These are phyloP conservation scores for Favolaschia claudopus DNA, from an alignment of 768 basidiomycete species.

Conservation along the genomic window DNA sequence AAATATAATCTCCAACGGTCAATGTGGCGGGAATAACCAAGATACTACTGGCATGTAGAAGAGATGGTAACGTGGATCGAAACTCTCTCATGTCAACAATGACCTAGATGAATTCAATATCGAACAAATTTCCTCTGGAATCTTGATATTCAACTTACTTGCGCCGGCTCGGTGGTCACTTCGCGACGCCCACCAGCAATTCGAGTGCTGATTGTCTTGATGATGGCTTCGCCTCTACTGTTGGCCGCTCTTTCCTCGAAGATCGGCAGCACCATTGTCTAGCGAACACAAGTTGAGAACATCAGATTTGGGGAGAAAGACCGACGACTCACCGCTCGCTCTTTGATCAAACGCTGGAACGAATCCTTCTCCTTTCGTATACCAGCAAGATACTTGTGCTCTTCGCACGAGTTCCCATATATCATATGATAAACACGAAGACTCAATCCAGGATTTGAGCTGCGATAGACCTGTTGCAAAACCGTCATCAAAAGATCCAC, in stretches of 20 bases:
- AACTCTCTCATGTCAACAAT: constrained; percentile 98
- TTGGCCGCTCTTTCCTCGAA: constrained; percentile 63
- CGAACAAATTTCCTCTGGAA: not conserved
- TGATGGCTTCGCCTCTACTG: constrained; percentile 60
- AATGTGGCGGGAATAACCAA: constrained; percentile 90
- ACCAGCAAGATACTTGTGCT: constrained; percentile 92
- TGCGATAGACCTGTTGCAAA: constrained; percentile 83
- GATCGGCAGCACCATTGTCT: constrained; percentile 93
- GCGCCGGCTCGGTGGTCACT: constrained; percentile 67
- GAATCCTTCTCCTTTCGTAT: constrained; percentile 92
- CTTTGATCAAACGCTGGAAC: constrained; percentile 91
- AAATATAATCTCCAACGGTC: constrained; percentile 94
- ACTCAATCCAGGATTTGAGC: constrained; percentile 79
- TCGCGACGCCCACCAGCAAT: constrained; percentile 86
- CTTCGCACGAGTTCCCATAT: constrained; percentile 93
- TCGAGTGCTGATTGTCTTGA: constrained; percentile 85
- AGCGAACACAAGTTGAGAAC: not conserved
- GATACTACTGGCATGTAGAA: constrained; percentile 84
- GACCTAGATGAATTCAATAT: constrained; percentile 57
- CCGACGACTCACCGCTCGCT: constrained; percentile 76
- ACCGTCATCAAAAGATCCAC: not conserved
- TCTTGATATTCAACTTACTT: constrained; percentile 44
- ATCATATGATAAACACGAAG: constrained; percentile 95
- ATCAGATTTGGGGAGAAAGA: not conserved
- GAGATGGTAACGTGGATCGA: constrained; percentile 87